A percentile compares a stretch with the other conserved stretches of the same genome.
Conservation (phyloP, 2,329 filamentous ascomycete species). For the Ophiostoma angusticollis region DNA sequence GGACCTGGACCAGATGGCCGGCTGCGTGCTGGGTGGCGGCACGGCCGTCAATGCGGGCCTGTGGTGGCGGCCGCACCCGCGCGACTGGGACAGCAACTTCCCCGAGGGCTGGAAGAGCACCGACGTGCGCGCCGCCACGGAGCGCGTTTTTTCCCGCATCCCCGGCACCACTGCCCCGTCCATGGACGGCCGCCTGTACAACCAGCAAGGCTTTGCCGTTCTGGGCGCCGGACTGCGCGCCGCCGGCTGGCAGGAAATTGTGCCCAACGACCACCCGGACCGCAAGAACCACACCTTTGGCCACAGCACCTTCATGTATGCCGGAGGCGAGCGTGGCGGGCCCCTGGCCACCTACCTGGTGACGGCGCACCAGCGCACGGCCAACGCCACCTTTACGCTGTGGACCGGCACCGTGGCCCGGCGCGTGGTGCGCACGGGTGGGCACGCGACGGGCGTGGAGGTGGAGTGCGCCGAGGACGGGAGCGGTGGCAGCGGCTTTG, state of each 20-base stretch:
- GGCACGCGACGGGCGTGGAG: constrained; percentile 47
- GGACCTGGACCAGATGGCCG: constrained; percentile 54
- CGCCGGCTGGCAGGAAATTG: constrained; percentile 26
- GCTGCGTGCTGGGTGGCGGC: constrained; percentile 56
- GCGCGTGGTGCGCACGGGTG: constrained; percentile 43
- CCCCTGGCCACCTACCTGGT: constrained; percentile 55
- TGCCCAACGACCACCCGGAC: constrained; percentile 42
- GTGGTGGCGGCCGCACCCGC: constrained; percentile 52
- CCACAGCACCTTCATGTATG: constrained; percentile 51
- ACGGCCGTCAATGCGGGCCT: constrained; percentile 55
- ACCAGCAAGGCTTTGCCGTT: constrained; percentile 53
- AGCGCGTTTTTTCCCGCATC: constrained; percentile 55
- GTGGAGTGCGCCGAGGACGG: constrained; percentile 32
- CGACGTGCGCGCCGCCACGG: constrained; percentile 46
- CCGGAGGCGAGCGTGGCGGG: constrained; percentile 47
- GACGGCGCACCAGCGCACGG: constrained; percentile 39
- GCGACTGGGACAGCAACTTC: constrained; percentile 62
- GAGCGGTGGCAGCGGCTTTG: constrained; percentile 37
- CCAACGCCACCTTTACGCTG: constrained; percentile 48
- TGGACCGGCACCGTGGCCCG: constrained; percentile 49
- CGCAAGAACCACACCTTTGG: constrained; percentile 49
- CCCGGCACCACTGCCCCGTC: constrained; percentile 56
- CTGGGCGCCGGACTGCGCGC: constrained; percentile 44
- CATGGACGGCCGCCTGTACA: constrained; percentile 51
- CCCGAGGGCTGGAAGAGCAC: constrained; percentile 55